phyloP scores from a whole-genome alignment of 257 asterid genomes.

The Coffea canephora region DNA sequence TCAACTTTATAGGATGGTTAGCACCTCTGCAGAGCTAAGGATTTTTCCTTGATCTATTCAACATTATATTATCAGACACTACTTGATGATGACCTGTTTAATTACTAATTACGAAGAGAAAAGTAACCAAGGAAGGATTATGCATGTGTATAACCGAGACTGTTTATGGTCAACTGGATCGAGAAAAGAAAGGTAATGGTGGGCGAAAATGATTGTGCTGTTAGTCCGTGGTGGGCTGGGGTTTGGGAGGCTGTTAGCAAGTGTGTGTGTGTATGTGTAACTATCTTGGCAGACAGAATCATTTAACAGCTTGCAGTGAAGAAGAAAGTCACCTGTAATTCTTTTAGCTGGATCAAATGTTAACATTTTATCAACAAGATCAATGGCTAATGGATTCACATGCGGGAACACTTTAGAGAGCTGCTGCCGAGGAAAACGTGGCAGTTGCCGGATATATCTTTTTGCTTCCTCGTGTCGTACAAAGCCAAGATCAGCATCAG shows the following conservation, averaged over 20 bases:
- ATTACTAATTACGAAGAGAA: no score
- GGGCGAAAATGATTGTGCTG: not conserved
- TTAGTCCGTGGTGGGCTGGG: not conserved
- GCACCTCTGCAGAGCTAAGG: not conserved
- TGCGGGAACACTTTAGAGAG: slow-evolving; percentile 70
- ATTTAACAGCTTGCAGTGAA: not conserved
- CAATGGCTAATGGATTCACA: slow-evolving; percentile 80
- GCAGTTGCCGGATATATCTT: slow-evolving; percentile 81
- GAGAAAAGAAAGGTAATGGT: not conserved
- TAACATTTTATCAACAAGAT: slow-evolving; percentile 87
- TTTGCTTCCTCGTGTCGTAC: slow-evolving; percentile 76
- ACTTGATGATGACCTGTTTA: not conserved
- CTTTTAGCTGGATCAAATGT: slow-evolving; percentile 75
- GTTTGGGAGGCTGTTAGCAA: no score
- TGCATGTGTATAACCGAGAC: not conserved
- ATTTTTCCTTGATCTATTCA: not conserved
- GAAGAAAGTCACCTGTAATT: slow-evolving; percentile 61
- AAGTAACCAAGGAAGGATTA: not conserved
- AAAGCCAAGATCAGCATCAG: slow-evolving; percentile 71
- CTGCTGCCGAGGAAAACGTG: slow-evolving; percentile 72
- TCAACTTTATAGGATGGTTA: not conserved
- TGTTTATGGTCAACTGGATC: not conserved
- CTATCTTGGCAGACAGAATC: not conserved
- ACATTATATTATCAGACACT: no score
- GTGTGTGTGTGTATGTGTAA: not conserved